Percentiles rank a stretch among this genome's conserved stretches.
Conservation (phyloP, 129 eudicot genomes). For the Calendula officinalis region DNA sequence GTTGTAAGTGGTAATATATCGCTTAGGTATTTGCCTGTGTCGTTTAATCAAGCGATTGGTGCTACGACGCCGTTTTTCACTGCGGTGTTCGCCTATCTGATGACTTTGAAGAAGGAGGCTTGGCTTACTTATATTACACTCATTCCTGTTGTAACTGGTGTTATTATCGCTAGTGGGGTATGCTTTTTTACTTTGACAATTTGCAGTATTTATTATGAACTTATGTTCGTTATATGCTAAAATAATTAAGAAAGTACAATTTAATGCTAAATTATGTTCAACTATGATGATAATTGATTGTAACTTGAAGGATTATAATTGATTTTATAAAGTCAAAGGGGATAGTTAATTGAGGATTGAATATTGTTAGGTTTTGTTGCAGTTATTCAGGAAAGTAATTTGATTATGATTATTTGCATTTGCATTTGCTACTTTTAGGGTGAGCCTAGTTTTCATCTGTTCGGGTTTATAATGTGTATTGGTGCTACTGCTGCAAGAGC, state of each 20-base stretch:
- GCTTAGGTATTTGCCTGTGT: slow-evolving; percentile 74
- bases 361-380: too few relatives aligned
- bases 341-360: too few relatives aligned
- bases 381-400: too few relatives aligned
- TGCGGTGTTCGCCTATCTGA: slow-evolving; percentile 79
- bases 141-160: slow-evolving; percentile 87
- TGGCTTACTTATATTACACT: slow-evolving; percentile 66
- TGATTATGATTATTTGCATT: too few relatives aligned
- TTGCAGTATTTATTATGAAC: too few relatives aligned
- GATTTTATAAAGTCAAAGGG: too few relatives aligned
- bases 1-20: slow-evolving; percentile 94
- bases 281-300: too few relatives aligned
- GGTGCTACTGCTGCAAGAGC: slow-evolving; percentile 47
- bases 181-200: background rate
- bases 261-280: too few relatives aligned
- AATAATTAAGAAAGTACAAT: too few relatives aligned
- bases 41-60: slow-evolving; percentile 90
- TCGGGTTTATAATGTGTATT: slow-evolving; percentile 41
- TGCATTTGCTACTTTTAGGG: slow-evolving; percentile 6
- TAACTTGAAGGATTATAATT: too few relatives aligned
- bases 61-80: slow-evolving; percentile 95
- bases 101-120: slow-evolving; percentile 77
- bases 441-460: slow-evolving; percentile 46
- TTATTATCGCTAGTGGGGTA: slow-evolving; percentile 92
- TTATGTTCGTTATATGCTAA: too few relatives aligned